These are phyloP conservation scores for Globisporangium megalacanthum DNA, from an alignment of 352 stramenopile genomes.

Conservation along the genomic window DNA sequence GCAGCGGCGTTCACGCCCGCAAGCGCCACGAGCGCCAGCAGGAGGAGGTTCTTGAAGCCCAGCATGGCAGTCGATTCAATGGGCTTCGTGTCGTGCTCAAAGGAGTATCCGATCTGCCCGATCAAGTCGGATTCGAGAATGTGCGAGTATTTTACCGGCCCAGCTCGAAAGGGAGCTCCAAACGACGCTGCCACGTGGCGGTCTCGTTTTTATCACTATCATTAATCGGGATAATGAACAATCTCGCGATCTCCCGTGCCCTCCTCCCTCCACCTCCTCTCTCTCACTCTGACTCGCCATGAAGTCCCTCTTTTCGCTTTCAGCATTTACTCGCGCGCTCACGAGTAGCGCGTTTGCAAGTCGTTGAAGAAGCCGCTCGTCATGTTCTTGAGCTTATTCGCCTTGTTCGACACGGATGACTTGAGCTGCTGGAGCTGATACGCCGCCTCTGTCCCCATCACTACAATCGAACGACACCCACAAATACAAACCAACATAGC, in stretches of 20 bases:
- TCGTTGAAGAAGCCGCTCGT: constrained; percentile 87
- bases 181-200: neutral
- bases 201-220: too few species aligned
- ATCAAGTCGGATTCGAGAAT: neutral
- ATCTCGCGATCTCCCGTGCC: too few species aligned
- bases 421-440: constrained; percentile 87
- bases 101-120: constrained; percentile 12
- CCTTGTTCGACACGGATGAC: constrained; percentile 76
- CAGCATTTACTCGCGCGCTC: constrained; percentile 4
- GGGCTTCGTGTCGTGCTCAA: constrained; percentile 11
- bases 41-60: constrained; percentile 44
- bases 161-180: too few species aligned
- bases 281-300: neutral
- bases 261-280: too few species aligned
- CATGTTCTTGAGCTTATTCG: constrained; percentile 87
- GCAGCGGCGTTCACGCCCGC: constrained; percentile 33
- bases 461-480: constrained; percentile 7
- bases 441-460: constrained; percentile 68
- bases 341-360: constrained; percentile 79
- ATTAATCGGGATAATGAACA: too few species aligned
- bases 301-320: too few species aligned
- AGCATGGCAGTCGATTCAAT: constrained; percentile 24
- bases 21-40: constrained; percentile 69
- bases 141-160: too few species aligned
- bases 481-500: too few species aligned